phyloP scores from a whole-genome alignment of 2,329 filamentous ascomycete species.

The Lithohypha guttulata region DNA sequence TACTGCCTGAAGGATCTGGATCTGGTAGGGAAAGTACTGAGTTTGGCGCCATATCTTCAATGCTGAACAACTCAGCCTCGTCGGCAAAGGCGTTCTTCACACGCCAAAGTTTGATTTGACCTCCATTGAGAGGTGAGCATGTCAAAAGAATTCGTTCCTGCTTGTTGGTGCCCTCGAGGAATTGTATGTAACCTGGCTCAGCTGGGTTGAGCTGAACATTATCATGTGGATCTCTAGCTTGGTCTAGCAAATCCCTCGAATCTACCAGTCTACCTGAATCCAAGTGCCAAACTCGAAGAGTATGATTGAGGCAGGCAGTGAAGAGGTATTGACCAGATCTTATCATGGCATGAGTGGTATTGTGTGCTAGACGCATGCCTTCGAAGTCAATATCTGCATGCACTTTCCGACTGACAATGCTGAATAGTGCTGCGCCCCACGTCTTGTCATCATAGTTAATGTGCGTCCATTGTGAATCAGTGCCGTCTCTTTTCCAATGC shows the following conservation, averaged over 20 bases:
- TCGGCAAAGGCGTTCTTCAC: slow-evolving; percentile 51
- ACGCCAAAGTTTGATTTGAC: slow-evolving; percentile 92
- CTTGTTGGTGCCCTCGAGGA: slow-evolving; percentile 28
- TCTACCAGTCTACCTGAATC: slow-evolving; percentile 66
- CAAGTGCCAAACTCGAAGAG: slow-evolving; percentile 80
- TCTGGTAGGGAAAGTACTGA: slow-evolving; percentile 54
- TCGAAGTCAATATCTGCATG: slow-evolving; percentile 34
- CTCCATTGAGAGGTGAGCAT: slow-evolving; percentile 75
- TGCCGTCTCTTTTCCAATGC: slow-evolving; percentile 54
- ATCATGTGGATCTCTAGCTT: slow-evolving; percentile 55
- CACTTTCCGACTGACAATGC: slow-evolving; percentile 35
- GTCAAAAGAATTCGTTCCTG: slow-evolving; percentile 48
- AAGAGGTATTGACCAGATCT: slow-evolving; percentile 47
- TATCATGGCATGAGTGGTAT: slow-evolving; percentile 34
- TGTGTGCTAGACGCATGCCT: slow-evolving; percentile 33
- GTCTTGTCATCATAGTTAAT: slow-evolving; percentile 39
- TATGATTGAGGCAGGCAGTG: slow-evolving; percentile 81
- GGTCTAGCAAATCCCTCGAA: slow-evolving; percentile 66
- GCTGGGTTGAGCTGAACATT: slow-evolving; percentile 68
- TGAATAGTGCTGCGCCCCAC: slow-evolving; percentile 39
- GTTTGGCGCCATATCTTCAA: slow-evolving; percentile 62
- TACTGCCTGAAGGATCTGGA: slow-evolving; percentile 52
- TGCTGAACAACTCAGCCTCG: slow-evolving; percentile 35
- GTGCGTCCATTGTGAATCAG: slow-evolving; percentile 39
- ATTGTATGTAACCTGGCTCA: slow-evolving; percentile 63